Conservation (phyloP, 1,284 basidiomycete species). For the Agaricales sp. region DNA sequence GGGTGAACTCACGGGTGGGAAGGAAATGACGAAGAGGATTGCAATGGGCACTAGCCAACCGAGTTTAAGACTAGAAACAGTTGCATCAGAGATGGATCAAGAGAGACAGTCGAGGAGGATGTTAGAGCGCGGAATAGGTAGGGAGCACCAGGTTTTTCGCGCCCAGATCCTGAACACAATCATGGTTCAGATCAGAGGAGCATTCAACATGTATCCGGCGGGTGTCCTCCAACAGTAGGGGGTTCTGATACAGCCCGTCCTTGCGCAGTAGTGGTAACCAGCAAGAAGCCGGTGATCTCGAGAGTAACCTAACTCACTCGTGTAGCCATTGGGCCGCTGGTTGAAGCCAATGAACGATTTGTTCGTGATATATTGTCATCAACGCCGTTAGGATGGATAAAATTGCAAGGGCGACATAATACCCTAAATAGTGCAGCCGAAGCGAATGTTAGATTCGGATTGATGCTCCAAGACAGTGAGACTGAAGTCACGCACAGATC, state of each 20-base stretch:
- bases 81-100: conserved; percentile 18
- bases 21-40: conserved; percentile 68
- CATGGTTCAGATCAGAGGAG: too few species aligned
- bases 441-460: not conserved
- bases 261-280: not conserved
- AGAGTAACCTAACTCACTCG: conserved; percentile 26
- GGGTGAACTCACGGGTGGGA: conserved; percentile 48
- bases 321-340: conserved; percentile 59
- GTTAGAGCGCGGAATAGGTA: too few species aligned
- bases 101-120: too few species aligned
- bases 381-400: conserved; percentile 40
- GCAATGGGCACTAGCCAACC: conserved; percentile 84
- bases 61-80: conserved; percentile 21
- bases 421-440: conserved; percentile 31
- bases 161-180: too few species aligned
- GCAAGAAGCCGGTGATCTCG: not conserved
- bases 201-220: too few species aligned
- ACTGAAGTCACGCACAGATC: conserved; percentile 36
- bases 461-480: conserved; percentile 7
- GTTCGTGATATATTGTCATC: conserved; percentile 51
- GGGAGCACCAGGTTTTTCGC: too few species aligned
- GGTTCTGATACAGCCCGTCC: not conserved
- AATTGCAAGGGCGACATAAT: conserved; percentile 30
- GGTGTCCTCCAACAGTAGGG: too few species aligned
- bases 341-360: conserved; percentile 57